These are phyloP conservation scores for Rubus idaeus DNA, from an alignment of 306 rosid species.

Conservation along the genomic window DNA sequence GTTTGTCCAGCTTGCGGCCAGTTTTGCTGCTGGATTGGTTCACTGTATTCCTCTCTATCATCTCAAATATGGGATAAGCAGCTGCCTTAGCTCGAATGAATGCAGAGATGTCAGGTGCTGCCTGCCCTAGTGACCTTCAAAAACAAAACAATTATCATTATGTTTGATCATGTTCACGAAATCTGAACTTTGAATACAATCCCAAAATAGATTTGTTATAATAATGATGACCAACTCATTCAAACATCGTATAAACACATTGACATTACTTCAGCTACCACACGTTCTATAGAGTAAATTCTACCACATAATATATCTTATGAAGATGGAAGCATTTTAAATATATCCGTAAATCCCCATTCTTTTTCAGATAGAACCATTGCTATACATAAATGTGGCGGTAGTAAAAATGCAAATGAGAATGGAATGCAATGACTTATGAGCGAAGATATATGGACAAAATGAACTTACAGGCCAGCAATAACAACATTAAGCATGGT, in stretches of 20 bases:
- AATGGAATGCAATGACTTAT: not conserved
- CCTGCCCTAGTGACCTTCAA: constrained; percentile 87
- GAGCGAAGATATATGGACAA: not conserved
- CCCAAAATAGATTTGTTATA: not conserved
- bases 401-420: not conserved
- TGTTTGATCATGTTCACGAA: not conserved
- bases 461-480: constrained; percentile 81
- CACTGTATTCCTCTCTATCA: constrained; percentile 84
- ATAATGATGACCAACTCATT: not conserved
- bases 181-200: not conserved
- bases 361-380: not conserved
- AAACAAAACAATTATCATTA: constrained; percentile 7
- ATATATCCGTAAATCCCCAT: not conserved
- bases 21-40: constrained; percentile 52
- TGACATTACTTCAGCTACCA: not conserved
- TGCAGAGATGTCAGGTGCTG: constrained; percentile 88
- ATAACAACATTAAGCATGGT: constrained; percentile 98
- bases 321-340: not conserved
- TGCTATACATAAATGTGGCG: not conserved
- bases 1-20: constrained; percentile 52
- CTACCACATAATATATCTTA: not conserved
- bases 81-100: constrained; percentile 89
- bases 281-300: not conserved
- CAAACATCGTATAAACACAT: not conserved
- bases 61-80: constrained; percentile 88